phyloP scores from a whole-genome alignment of 2,329 filamentous ascomycete genomes.

The Amauroascus niger region DNA sequence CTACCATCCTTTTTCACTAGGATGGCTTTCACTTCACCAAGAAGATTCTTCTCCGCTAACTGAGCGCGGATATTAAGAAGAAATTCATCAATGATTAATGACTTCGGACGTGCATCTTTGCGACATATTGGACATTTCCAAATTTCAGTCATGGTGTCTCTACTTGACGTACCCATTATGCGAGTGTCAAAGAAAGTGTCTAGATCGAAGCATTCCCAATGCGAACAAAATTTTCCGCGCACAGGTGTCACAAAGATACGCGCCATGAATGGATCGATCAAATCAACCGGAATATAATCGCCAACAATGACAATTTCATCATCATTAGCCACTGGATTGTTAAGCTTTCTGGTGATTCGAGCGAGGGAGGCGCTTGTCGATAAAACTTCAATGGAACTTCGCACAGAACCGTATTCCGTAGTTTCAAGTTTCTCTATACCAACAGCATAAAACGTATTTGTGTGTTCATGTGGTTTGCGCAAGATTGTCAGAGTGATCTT shows the following conservation, averaged over 20 bases:
- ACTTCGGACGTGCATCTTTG: conserved; percentile 63
- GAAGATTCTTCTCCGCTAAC: conserved; percentile 42
- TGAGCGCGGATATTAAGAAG: conserved; percentile 51
- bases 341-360: conserved; percentile 47
- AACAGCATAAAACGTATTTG: conserved; percentile 34
- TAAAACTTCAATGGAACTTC: conserved; percentile 33
- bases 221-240: conserved; percentile 58
- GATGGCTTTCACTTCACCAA: conserved; percentile 51
- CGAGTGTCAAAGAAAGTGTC: conserved; percentile 67
- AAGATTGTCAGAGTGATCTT: conserved; percentile 46
- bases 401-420: conserved; percentile 34
- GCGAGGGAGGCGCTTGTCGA: conserved; percentile 44
- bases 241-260: conserved; percentile 61
- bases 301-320: conserved; percentile 56
- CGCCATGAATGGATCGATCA: conserved; percentile 59
- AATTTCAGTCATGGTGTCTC: conserved; percentile 35
- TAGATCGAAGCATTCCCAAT: conserved; percentile 85
- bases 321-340: conserved; percentile 34
- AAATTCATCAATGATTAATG: conserved; percentile 64
- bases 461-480: conserved; percentile 28
- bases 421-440: conserved; percentile 62
- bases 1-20: conserved; percentile 53
- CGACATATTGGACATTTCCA: conserved; percentile 85
- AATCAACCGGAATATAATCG: conserved; percentile 50
- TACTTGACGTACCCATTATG: conserved; percentile 33